Conservation (phyloP, 768 basidiomycete species). For the Russula emetica region DNA sequence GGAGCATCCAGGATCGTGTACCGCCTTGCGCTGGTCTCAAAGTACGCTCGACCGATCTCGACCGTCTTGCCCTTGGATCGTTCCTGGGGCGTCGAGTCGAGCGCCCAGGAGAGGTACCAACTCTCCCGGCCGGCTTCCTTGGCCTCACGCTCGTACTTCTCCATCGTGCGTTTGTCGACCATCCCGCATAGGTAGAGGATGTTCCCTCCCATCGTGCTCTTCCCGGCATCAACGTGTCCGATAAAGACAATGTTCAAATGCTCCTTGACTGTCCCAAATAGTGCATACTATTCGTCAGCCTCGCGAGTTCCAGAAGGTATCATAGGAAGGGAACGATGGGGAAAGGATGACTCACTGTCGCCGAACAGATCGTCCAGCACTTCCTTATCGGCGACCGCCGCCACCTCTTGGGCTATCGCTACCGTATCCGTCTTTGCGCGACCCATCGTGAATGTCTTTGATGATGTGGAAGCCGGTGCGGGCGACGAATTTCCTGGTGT, state of each 20-base stretch:
- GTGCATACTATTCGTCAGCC: neutral
- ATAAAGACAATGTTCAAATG: conserved; percentile 97
- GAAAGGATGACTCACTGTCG: conserved; percentile 43
- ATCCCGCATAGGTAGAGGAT: conserved; percentile 87
- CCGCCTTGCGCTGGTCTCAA: conserved; percentile 79
- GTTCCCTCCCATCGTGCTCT: conserved; percentile 98
- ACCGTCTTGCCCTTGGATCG: conserved; percentile 96
- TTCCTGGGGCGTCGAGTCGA: conserved; percentile 97
- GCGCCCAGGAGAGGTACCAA: conserved; percentile 98
- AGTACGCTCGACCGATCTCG: conserved; percentile 96
- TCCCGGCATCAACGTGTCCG: conserved; percentile 99
- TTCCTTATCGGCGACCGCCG: conserved; percentile 70
- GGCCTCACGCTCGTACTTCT: conserved; percentile 95
- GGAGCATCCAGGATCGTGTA: conserved; percentile 99
- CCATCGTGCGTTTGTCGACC: conserved; percentile 98
- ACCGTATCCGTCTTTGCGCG: conserved; percentile 80
- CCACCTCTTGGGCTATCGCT: conserved; percentile 75
- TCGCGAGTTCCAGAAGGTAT: conserved; percentile 1
- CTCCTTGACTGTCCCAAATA: conserved; percentile 59
- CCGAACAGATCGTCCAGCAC: conserved; percentile 89
- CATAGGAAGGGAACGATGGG: neutral
- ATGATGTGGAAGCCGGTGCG: conserved; percentile 35
- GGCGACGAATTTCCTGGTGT: conserved; percentile 35
- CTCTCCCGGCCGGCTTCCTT: conserved; percentile 96
- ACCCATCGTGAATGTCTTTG: conserved; percentile 64